Base-by-base conservation (phyloP, 306 rosid species). In the Rosa lucieae region DNA sequence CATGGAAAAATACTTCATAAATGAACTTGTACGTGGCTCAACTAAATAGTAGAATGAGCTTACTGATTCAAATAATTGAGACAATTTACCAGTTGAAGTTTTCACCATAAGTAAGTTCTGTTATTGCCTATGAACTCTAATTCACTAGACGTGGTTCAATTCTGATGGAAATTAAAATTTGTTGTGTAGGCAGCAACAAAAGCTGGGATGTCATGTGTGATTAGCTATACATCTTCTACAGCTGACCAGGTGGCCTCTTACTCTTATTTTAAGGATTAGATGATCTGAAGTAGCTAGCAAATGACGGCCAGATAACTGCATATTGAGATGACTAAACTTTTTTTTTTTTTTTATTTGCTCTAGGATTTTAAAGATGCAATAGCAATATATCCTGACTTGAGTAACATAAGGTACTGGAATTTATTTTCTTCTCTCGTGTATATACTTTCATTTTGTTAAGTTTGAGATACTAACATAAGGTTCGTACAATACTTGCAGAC, bases 141-240 rank as follows among this genome's bases (percentile, higher is more conserved):
- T 39, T 67, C 48, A 67, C 10, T 42, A 49, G 32, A 21, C 69
- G 20, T 80, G 77, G 48, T 62, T 46, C 20, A 80, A 47, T 49
- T 61, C 62, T 12, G 52, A 74, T 73, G 61, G n/a, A 47, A 74
- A 56, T 62, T 84, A 2, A 39, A 39, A n/a, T 72, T 68, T 51
- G 76, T 74, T 66, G 76, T 65, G 51, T 79, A 92, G 99, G 99
- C 97, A 53, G 97, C 99, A 77, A 86, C 93, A 82, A 73, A 84
- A 76, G 99, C 99, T 32, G 99, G 98, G 63, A 95, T 95, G 99
- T 71, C 97, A 52, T 95, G 99, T 29, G 87, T 95, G 72, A 82
- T 92, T 74, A 89, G 87, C 78, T 95, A 90, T 83, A 92, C 99
- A 32, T 78, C 97, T 80, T 95, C 98, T 81, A 95, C 98, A n/a